phyloP scores from a whole-genome alignment of 78 protist genomes.

The Isochrysis galbana region DNA sequence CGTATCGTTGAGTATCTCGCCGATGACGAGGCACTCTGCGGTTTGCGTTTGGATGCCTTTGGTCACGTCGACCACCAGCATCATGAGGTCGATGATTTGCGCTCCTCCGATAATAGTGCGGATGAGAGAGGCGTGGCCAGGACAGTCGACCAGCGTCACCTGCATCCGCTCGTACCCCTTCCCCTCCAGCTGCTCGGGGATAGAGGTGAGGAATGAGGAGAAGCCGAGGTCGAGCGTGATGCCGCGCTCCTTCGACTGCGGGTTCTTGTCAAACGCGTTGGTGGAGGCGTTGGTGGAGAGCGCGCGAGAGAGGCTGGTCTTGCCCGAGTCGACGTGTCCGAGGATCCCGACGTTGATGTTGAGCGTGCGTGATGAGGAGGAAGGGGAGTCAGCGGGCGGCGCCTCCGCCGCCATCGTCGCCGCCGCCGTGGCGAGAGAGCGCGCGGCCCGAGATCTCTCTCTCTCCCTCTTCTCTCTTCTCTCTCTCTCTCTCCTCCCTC shows the following conservation, averaged over 20 bases:
- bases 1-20: constrained; percentile 80
- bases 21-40: constrained; percentile 95
- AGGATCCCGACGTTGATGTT: constrained; percentile 92
- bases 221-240: constrained; percentile 98
- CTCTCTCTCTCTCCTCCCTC: too few relatives aligned
- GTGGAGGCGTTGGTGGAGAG: constrained; percentile 84
- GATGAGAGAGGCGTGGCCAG: constrained; percentile 98
- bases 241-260: constrained; percentile 89
- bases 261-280: constrained; percentile 91
- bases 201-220: constrained; percentile 72
- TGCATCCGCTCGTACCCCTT: constrained; percentile 59
- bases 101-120: constrained; percentile 98
- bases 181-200: constrained; percentile 16
- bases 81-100: constrained; percentile 94
- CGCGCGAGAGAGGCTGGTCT: constrained; percentile 85
- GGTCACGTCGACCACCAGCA: constrained; percentile 91
- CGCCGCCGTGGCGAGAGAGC: too few relatives aligned
- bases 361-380: too few relatives aligned
- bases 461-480: too few relatives aligned
- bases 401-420: too few relatives aligned
- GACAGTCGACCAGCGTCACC: constrained; percentile 97
- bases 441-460: too few relatives aligned
- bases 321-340: constrained; percentile 97
- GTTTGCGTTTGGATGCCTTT: constrained; percentile 99
- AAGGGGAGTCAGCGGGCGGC: too few relatives aligned